phyloP scores from a whole-genome alignment of 2,329 filamentous ascomycete genomes.

The Fusarium avenaceum region DNA sequence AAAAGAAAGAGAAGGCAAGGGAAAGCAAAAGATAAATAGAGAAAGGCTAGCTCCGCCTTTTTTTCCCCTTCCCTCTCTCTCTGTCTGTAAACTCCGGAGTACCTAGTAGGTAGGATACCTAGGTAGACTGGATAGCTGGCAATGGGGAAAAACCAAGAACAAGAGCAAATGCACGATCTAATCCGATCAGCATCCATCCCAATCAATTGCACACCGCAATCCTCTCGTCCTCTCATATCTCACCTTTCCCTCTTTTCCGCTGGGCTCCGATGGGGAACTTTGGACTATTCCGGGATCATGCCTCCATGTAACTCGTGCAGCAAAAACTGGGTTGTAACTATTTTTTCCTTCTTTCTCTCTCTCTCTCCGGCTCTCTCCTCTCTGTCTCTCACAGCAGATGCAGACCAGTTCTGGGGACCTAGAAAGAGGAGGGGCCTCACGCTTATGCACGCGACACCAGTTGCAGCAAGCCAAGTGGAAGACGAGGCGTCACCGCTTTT shows the following conservation, averaged over 20 bases:
- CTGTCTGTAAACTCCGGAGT: not conserved
- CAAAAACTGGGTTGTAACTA: slow-evolving; percentile 29
- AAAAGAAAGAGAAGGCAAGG: slow-evolving; percentile 12
- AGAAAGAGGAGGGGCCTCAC: slow-evolving; percentile 31
- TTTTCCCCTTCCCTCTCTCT: not conserved
- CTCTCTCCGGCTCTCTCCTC: not conserved
- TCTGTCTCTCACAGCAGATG: slow-evolving; percentile 1
- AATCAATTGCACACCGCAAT: slow-evolving; percentile 41
- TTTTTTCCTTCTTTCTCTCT: slow-evolving; percentile 3
- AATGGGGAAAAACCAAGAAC: slow-evolving; percentile 5
- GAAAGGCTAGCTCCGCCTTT: slow-evolving; percentile 40
- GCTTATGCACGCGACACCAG: slow-evolving; percentile 51
- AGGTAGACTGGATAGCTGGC: not conserved
- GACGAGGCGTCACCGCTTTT: slow-evolving; percentile 44
- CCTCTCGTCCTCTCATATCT: slow-evolving; percentile 2
- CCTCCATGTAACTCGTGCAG: slow-evolving; percentile 23
- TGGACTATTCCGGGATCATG: slow-evolving; percentile 20
- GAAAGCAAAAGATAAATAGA: slow-evolving; percentile 32
- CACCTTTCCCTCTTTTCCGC: slow-evolving; percentile 12
- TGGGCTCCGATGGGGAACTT: slow-evolving; percentile 26
- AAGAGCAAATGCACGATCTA: slow-evolving; percentile 11
- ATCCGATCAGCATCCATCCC: slow-evolving; percentile 19
- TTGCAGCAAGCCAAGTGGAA: slow-evolving; percentile 44
- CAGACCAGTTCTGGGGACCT: not conserved
- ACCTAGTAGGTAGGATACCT: not conserved